Evolutionary conservation across 495 filamentous ascomycete species (phyloP).

Genomic region (Cercophora samala): DNA sequence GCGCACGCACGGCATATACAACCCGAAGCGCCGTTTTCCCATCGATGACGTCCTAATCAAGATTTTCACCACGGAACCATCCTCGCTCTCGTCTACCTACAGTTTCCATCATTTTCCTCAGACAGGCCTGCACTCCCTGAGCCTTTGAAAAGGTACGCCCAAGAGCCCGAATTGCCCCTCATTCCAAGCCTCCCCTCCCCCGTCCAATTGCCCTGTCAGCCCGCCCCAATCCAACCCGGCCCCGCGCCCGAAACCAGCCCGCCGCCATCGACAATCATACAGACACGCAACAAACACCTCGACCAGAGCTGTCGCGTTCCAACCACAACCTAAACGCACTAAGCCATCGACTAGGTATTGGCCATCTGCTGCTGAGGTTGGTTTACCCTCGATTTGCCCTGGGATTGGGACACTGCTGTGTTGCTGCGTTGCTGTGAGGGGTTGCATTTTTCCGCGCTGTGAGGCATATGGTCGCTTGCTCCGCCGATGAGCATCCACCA

Average conservation of each 20-base stretch:
- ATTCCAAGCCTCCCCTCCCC: not conserved
- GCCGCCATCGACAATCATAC: constrained; percentile 11
- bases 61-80: not conserved
- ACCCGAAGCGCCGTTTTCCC: constrained; percentile 5
- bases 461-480: constrained; percentile 4
- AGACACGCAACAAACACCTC: constrained; percentile 6
- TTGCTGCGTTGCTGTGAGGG: not conserved
- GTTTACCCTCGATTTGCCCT: not conserved
- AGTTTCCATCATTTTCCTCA: not conserved
- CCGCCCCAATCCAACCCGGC: constrained; percentile 10
- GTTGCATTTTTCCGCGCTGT: constrained; percentile 1
- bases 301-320: not conserved
- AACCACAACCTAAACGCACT: not conserved
- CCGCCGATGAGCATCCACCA: constrained; percentile 1
- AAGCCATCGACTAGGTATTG: not conserved
- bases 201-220: constrained; percentile 2
- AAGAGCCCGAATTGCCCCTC: constrained; percentile 4
- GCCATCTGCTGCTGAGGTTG: not conserved
- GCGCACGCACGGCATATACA: not conserved
- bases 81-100: not conserved
- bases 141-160: not conserved
- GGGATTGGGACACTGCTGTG: not conserved
- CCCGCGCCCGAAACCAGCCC: constrained; percentile 10
- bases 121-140: not conserved
- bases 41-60: constrained; percentile 6